Evolutionary conservation across 345 rosid species (phyloP).

Genomic region (Rubroshorea leprosula): DNA sequence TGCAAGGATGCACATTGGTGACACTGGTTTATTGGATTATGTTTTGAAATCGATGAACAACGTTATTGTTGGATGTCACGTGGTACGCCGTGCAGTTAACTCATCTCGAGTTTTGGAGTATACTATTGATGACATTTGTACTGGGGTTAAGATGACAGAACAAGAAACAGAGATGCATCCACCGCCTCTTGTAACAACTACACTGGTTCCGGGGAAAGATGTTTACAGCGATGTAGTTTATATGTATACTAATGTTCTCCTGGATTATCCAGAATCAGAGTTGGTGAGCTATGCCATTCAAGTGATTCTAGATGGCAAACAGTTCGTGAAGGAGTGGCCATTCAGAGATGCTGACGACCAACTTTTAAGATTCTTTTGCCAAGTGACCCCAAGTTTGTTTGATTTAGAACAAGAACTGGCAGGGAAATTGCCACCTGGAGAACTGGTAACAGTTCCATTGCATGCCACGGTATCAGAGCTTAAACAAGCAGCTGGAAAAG

Average conservation of each 20-base stretch:
- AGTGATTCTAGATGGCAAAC: conserved; percentile 64
- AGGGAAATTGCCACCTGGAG: conserved; percentile 45
- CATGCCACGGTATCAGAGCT: conserved; percentile 67
- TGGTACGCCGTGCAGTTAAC: conserved; percentile 57
- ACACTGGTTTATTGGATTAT: conserved; percentile 80
- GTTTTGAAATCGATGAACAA: conserved; percentile 82
- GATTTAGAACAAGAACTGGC: conserved; percentile 21
- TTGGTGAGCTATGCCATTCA: conserved; percentile 41
- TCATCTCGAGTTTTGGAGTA: conserved; percentile 60
- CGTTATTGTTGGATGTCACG: conserved; percentile 48
- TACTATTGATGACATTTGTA: conserved; percentile 54
- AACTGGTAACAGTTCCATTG: conserved; percentile 48
- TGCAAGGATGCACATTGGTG: conserved; percentile 87
- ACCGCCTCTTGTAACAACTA: too few species aligned
- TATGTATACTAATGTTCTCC: conserved; percentile 47
- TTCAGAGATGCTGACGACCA: conserved; percentile 42
- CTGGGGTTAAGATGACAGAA: conserved; percentile 13
- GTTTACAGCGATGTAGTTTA: conserved; percentile 47
- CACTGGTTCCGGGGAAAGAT: conserved; percentile 33
- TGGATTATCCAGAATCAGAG: conserved; percentile 52
- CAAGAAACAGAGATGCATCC: conserved; percentile 7
- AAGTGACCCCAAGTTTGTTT: conserved; percentile 35
- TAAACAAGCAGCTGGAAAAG: conserved; percentile 48
- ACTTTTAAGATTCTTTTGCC: conserved; percentile 45
- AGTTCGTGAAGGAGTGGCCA: conserved; percentile 73